Base-by-base conservation (phyloP, 1,139 yeast species). In the Candida freyschussii region DNA sequence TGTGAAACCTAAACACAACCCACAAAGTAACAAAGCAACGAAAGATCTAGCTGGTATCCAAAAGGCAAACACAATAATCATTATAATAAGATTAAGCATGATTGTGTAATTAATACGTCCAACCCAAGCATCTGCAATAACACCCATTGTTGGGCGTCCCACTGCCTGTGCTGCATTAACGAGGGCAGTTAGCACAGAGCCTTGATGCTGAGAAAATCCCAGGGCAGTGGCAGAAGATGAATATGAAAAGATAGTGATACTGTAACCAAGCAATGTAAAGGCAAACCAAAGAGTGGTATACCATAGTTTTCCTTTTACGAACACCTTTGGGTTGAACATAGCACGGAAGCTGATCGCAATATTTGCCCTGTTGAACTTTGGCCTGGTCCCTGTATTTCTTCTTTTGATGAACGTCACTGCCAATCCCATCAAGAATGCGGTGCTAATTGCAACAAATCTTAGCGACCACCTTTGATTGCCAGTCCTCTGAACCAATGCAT, bases 381-480 rank as follows among this genome's bases (percentile, higher is more conserved):
- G 19, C 4, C 13, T 17, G 14, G 23, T 8, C 14, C 24, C 18
- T 9, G 12, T 13, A 9, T 16, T 24, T 24, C 32, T 30, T 19
- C 24, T 30, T 20, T 56, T 62, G 38, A 78, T 56, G 20, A 78
- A 52, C 9, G 65, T 33, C 13, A 63, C 57, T 4, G 71, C 61
- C 4, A 60, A 27, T 1, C 52, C 21, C 21, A 62, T 45, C 32
- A 63, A 50, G 7, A 56, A 52, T 2, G 65, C 58, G 25, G 66
- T 57, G 13, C 62, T 59, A 21, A 69, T 53, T 1, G 74, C 80
- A 26, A 71, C 59, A 68, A 77, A 69, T 39, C 89, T 58, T 37
- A 79, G 60, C 0, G 86, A 79, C 87, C 86, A 78, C 37, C 62
- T 60, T 32, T 78, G 81, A 47, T 73, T 63, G 1, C 81, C 79